Conservation (phyloP, 2,329 filamentous ascomycete genomes). For the Aaosphaeria pasadenensis region DNA sequence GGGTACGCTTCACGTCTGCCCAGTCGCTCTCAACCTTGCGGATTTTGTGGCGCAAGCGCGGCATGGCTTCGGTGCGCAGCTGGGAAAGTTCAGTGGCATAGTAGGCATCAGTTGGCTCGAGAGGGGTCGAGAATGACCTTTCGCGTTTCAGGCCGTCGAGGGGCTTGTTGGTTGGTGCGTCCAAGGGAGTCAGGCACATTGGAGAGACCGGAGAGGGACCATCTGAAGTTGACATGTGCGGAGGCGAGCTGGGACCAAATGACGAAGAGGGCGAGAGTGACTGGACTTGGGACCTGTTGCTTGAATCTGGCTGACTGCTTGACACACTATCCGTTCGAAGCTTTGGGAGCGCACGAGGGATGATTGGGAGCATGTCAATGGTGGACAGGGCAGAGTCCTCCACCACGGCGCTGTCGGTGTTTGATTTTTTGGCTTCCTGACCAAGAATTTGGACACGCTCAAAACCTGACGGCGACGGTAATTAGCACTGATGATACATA, state of each 20-base stretch:
- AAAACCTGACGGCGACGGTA: slow-evolving; percentile 15
- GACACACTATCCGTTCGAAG: slow-evolving; percentile 23
- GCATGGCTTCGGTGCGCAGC: slow-evolving; percentile 38
- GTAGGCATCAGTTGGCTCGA: slow-evolving; percentile 32
- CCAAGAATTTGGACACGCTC: slow-evolving; percentile 29
- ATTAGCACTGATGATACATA: background rate
- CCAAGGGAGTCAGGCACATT: slow-evolving; percentile 23
- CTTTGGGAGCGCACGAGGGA: slow-evolving; percentile 11
- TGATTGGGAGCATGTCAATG: slow-evolving; percentile 7
- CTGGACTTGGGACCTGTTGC: slow-evolving; percentile 20
- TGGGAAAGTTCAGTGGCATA: slow-evolving; percentile 36
- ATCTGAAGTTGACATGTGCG: slow-evolving; percentile 18
- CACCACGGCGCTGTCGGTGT: slow-evolving; percentile 5
- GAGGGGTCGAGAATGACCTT: slow-evolving; percentile 31
- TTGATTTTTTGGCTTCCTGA: slow-evolving; percentile 3
- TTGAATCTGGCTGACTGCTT: slow-evolving; percentile 27
- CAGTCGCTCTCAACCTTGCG: slow-evolving; percentile 35
- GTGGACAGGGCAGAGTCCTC: slow-evolving; percentile 10
- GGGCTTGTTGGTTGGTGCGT: slow-evolving; percentile 10
- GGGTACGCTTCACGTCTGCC: slow-evolving; percentile 25
- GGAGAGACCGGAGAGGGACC: slow-evolving; percentile 24
- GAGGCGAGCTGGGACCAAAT: slow-evolving; percentile 21
- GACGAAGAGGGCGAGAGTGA: slow-evolving; percentile 18
- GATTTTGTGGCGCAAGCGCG: slow-evolving; percentile 41
- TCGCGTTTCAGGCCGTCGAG: slow-evolving; percentile 14